Conservation (phyloP, 2,329 filamentous ascomycete genomes). For the Nemania diffusa region DNA sequence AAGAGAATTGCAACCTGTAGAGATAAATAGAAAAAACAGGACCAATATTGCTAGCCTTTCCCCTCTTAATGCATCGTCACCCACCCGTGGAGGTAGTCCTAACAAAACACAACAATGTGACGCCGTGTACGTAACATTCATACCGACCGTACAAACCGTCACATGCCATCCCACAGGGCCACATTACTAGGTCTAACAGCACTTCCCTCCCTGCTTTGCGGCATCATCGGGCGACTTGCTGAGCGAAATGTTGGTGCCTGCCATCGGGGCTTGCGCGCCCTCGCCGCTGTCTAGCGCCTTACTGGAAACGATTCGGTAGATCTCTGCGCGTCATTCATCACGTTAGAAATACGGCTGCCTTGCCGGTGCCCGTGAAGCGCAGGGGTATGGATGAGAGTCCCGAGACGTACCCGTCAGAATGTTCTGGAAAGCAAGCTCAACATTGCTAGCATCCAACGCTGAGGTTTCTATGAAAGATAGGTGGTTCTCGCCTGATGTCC, state of each 20-base stretch:
- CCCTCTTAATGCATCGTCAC: conserved; percentile 44
- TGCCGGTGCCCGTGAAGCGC: conserved; percentile 18
- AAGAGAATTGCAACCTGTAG: conserved; percentile 42
- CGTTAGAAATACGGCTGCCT: conserved; percentile 23
- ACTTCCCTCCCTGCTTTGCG: conserved; percentile 81
- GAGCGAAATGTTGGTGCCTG: conserved; percentile 85
- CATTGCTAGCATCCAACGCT: conserved; percentile 97
- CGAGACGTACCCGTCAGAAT: conserved; percentile 88
- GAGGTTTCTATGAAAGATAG: conserved; percentile 99
- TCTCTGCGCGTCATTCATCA: conserved; percentile 70
- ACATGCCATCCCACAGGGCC: conserved; percentile 44
- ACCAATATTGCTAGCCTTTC: conserved; percentile 43
- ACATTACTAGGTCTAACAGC: conserved; percentile 68
- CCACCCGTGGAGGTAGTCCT: conserved; percentile 40
- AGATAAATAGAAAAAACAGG: conserved; percentile 35
- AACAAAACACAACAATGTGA: conserved; percentile 43
- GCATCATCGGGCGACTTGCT: conserved; percentile 83
- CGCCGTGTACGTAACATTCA: conserved; percentile 53
- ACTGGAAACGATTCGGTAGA: conserved; percentile 98
- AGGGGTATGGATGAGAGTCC: conserved; percentile 27
- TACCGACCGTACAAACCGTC: conserved; percentile 48
- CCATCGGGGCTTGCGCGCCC: conserved; percentile 79
- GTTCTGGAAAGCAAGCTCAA: conserved; percentile 99
- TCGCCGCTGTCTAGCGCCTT: conserved; percentile 95
- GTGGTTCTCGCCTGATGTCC: conserved; percentile 85